Conservation (phyloP, 208 protist species). For the Trypanosoma melophagium region DNA sequence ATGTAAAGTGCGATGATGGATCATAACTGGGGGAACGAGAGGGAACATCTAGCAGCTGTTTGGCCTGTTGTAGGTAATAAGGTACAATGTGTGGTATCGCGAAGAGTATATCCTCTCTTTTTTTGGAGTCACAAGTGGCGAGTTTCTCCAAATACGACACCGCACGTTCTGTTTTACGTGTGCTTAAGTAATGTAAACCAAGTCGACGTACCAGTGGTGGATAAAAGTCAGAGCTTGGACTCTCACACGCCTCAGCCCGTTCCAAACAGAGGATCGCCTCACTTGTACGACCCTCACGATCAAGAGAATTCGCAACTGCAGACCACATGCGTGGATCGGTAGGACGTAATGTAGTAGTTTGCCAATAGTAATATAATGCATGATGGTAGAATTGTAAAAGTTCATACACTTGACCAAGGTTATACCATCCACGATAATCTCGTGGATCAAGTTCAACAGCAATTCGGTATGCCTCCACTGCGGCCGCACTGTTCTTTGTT, state of each 20-base stretch:
- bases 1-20: background rate
- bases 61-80: constrained; percentile 56
- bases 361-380: constrained; percentile 96
- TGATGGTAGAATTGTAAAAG: constrained; percentile 94
- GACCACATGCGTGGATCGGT: constrained; percentile 95
- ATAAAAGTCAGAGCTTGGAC: constrained; percentile 41
- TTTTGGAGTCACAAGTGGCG: constrained; percentile 35
- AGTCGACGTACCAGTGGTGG: constrained; percentile 67
- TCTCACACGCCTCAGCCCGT: constrained; percentile 69
- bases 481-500: constrained; percentile 93
- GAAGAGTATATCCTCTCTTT: constrained; percentile 52
- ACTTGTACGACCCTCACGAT: constrained; percentile 61
- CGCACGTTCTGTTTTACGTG: constrained; percentile 43
- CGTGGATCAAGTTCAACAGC: constrained; percentile 92
- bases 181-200: constrained; percentile 60
- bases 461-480: constrained; percentile 95
- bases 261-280: constrained; percentile 79
- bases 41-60: constrained; percentile 46
- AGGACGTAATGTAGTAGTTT: constrained; percentile 90
- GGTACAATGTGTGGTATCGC: constrained; percentile 68
- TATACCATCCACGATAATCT: constrained; percentile 97
- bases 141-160: constrained; percentile 74
- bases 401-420: constrained; percentile 97
- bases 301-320: constrained; percentile 78
- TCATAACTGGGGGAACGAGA: constrained; percentile 49